A percentile compares a stretch with the other conserved stretches of the same genome.
phyloP scores from a whole-genome alignment of 441 rosid species.

The Erodium moschatum region DNA sequence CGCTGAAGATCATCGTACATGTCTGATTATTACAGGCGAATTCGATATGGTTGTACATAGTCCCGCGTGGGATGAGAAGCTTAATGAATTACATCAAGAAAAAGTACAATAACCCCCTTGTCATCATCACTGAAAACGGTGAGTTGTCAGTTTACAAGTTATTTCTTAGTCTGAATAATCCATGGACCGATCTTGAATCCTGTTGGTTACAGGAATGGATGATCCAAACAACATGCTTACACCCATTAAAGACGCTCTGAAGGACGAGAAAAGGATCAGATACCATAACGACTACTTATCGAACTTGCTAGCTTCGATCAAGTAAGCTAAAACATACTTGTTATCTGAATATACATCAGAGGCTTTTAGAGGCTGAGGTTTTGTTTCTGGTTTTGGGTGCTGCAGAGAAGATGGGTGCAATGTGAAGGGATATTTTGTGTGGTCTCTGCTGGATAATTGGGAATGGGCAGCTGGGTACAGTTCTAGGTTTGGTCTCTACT shows the following conservation, averaged over 20 bases:
- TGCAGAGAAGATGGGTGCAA: constrained; percentile 90
- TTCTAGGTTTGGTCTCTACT: constrained; percentile 88
- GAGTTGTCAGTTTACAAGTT: constrained; percentile 7
- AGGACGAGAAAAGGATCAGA: constrained; percentile 70
- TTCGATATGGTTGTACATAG: constrained; percentile 90
- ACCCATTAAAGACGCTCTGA: constrained; percentile 47
- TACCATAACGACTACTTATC: constrained; percentile 74
- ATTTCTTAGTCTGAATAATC: no score
- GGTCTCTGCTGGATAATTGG: constrained; percentile 94
- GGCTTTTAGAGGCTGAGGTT: neutral
- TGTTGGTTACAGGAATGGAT: constrained; percentile 62
- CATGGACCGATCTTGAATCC: no score
- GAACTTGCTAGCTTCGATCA: constrained; percentile 63
- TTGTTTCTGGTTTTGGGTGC: constrained; percentile 5
- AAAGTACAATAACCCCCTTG: constrained; percentile 68
- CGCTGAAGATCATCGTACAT: no score
- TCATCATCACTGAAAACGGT: constrained; percentile 89
- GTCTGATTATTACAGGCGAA: constrained; percentile 45
- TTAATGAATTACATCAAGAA: constrained; percentile 79
- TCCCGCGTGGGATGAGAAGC: constrained; percentile 78
- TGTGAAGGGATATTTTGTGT: constrained; percentile 84
- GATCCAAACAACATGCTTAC: constrained; percentile 42
- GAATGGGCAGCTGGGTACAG: constrained; percentile 85
- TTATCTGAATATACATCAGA: no score
- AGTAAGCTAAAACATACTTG: constrained; percentile 27